These are phyloP conservation scores for Camelina laxa DNA, from an alignment of 345 rosid species.

Conservation along the genomic window DNA sequence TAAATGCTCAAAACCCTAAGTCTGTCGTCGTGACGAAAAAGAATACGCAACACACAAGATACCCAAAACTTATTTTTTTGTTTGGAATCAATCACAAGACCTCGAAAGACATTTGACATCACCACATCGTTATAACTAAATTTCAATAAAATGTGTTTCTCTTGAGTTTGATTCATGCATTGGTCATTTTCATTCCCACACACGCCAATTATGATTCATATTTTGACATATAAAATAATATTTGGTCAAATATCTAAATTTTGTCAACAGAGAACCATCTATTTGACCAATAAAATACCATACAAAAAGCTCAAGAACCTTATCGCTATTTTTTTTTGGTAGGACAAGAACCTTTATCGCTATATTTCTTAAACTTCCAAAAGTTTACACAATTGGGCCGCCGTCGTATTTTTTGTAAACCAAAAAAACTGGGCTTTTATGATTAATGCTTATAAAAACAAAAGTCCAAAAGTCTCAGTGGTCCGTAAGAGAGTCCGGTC, in stretches of 20 bases:
- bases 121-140: not conserved
- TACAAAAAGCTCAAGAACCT: not conserved
- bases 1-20: not conserved
- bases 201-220: not conserved
- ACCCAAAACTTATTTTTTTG: not conserved
- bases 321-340: not conserved
- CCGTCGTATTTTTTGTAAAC: no score
- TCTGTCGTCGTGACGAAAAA: not conserved
- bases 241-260: not conserved
- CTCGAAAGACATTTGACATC: constrained; percentile 4
- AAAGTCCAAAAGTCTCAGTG: not conserved
- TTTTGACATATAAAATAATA: not conserved
- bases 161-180: not conserved
- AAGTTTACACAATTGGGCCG: no score
- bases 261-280: not conserved
- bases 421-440: constrained; percentile 30
- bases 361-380: no score
- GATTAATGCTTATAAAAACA: not conserved
- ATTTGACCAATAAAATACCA: constrained; percentile 12
- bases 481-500: constrained; percentile 6
- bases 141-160: not conserved
- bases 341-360: no score
- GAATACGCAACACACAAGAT: not conserved
- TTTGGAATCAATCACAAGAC: constrained; percentile 6
- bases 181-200: not conserved